Conservation (phyloP, 108 stramenopile species). For the Skeletonema tropicum region DNA sequence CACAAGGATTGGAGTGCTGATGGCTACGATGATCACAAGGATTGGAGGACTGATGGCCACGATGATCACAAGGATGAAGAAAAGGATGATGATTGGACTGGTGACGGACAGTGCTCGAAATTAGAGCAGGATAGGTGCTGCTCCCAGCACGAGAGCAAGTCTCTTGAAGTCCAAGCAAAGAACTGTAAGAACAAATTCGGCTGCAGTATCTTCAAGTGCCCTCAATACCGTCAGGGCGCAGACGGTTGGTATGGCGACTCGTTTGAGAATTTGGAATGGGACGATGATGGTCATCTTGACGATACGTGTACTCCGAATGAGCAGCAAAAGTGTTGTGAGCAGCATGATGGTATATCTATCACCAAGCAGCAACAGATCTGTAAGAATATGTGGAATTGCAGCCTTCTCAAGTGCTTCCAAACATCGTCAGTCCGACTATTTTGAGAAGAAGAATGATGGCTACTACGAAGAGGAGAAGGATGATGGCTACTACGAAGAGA, state of each 20-base stretch:
- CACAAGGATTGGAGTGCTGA: no score
- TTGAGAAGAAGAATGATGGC: no score
- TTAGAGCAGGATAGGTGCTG: not conserved
- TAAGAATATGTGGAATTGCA: slow-evolving; percentile 1
- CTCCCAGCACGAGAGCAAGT: not conserved
- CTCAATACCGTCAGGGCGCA: not conserved
- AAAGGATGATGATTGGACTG: not conserved
- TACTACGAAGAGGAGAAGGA: no score
- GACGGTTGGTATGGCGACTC: not conserved
- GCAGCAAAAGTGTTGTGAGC: not conserved
- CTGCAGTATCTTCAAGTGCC: not conserved
- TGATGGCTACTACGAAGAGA: not conserved
- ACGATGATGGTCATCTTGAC: not conserved
- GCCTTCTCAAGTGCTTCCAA: not conserved
- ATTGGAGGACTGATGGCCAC: no score
- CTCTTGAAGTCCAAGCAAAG: not conserved
- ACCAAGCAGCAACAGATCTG: not conserved
- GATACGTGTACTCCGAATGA: not conserved
- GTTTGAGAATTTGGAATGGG: not conserved
- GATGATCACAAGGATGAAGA: no score
- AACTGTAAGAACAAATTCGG: not conserved
- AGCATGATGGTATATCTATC: not conserved
- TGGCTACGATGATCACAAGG: no score
- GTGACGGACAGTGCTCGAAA: not conserved
- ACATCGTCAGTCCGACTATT: not conserved